Evolutionary conservation across 495 filamentous ascomycete species (phyloP), one percentile per base, ranked within the genome.

Genomic region (Aspergillus sclerotiicarbonarius): DNA sequence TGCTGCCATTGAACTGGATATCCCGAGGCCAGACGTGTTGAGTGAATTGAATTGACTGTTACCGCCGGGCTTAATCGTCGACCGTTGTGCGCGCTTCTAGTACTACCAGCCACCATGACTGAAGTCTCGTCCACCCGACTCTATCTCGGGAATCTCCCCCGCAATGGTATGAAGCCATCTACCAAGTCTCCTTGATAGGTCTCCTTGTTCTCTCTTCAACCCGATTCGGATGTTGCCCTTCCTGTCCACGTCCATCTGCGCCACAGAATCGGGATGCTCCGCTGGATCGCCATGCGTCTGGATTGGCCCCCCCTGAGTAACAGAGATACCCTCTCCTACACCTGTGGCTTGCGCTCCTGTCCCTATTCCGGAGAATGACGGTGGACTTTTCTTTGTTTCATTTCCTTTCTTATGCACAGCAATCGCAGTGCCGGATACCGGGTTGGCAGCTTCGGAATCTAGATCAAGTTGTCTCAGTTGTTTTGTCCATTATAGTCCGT

Each of bases 61-160:
- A 53, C 51, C 41, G 52, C n/a, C 44, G 53, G 46, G 54, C 15
- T 56, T 46, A 18, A 16, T 20, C 12, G 20, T 25, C 29, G 10
- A 47, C 45, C 35, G 44, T 16, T 50, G 16, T 35, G 54, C 53
- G 44, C 51, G 32, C 44, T 46, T 57, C 25, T 25, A 51, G 33
- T 44, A 18, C 52, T 60, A 51, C 50, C 29, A 66, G 59, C 67
- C 68, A 80, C 67, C 68, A 80, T 80, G 77, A 78, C 72, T 62
- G 77, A 95, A 76, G 93, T 96, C 50, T 96, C 91, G 53, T 86
- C 88, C 52, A 97, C 94, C 67, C 84, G 94, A 77, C 89, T 97
- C 51, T 98, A 98, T 82, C 82, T 98, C 73, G 94, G 94, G 71
- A 98, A 98, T 76, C 87, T 98, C 71, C 94, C 95, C 70, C 91